Evolutionary conservation across 805 yeast species (phyloP).

Genomic region (Blastobotrys muscicola): DNA sequence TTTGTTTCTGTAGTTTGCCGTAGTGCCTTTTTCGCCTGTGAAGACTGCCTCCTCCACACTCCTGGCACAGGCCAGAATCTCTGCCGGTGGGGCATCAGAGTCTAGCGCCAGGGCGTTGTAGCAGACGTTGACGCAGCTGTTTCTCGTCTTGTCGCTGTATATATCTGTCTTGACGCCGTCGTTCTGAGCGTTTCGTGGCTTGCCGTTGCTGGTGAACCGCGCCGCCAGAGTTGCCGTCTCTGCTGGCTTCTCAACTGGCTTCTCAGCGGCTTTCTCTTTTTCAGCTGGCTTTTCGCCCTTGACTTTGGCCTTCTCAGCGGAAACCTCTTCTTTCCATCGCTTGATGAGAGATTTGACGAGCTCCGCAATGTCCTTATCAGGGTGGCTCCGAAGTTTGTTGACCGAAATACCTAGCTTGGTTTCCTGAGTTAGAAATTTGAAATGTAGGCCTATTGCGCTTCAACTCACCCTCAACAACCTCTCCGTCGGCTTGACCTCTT

Average conservation of each 20-base stretch:
- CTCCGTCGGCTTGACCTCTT: conserved; percentile 76
- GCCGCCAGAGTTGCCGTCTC: conserved; percentile 16
- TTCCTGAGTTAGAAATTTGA: conserved; percentile 37
- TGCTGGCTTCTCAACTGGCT: conserved; percentile 10
- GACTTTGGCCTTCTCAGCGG: conserved; percentile 30
- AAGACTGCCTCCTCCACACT: conserved; percentile 68
- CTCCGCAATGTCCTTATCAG: conserved; percentile 47
- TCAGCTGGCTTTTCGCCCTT: conserved; percentile 7
- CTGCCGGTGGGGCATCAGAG: conserved; percentile 48
- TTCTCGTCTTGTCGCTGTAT: conserved; percentile 71
- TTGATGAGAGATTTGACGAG: conserved; percentile 76
- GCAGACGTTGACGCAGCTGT: conserved; percentile 71
- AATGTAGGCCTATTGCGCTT: neutral
- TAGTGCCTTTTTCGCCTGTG: conserved; percentile 45
- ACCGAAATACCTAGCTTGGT: conserved; percentile 97
- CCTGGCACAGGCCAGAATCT: conserved; percentile 53
- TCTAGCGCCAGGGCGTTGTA: conserved; percentile 87
- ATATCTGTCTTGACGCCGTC: conserved; percentile 69
- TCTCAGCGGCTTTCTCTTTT: conserved; percentile 6
- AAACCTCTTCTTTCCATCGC: conserved; percentile 85
- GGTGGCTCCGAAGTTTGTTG: conserved; percentile 70
- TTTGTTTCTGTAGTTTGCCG: conserved; percentile 61
- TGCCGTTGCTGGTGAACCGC: conserved; percentile 38
- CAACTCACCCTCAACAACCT: conserved; percentile 52
- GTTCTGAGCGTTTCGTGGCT: conserved; percentile 64